Percentiles rank a stretch among this genome's conserved stretches.
Conservation (phyloP, 768 basidiomycete species). For the Daedalea quercina region DNA sequence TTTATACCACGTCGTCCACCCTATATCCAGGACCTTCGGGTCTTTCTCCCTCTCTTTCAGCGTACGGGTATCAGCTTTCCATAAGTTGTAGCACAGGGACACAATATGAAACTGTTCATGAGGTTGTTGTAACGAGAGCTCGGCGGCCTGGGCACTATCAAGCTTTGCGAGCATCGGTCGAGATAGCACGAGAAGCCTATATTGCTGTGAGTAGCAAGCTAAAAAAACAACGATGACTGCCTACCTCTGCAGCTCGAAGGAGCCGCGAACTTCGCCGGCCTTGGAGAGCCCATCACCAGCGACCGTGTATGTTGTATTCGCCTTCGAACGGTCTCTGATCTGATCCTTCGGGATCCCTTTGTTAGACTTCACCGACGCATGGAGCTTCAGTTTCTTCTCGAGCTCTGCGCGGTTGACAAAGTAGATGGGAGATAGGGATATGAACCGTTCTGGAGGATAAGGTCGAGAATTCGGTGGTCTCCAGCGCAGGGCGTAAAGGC, state of each 20-base stretch:
- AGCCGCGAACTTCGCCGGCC: conserved; percentile 8
- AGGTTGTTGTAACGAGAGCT: neutral
- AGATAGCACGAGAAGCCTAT: neutral
- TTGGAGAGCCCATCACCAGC: conserved; percentile 1
- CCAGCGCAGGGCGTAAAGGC: neutral
- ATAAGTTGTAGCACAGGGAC: conserved; percentile 32
- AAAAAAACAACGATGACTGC: neutral
- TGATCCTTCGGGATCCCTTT: conserved; percentile 8
- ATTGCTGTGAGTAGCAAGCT: neutral
- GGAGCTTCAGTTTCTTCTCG: conserved; percentile 10
- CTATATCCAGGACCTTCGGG: conserved; percentile 32
- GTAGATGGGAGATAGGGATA: conserved; percentile 19
- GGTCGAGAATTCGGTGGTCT: neutral
- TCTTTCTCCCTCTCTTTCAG: conserved; percentile 22
- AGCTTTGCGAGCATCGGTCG: neutral
- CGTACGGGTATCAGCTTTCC: conserved; percentile 27
- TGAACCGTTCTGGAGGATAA: conserved; percentile 5
- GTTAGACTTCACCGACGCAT: conserved; percentile 8
- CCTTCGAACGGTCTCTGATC: conserved; percentile 17
- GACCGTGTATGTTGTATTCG: conserved; percentile 16
- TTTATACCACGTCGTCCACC: conserved; percentile 25
- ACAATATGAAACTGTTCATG: conserved; percentile 21
- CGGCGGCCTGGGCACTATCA: neutral
- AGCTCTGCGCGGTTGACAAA: conserved; percentile 12
- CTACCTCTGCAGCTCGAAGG: conserved; percentile 22